phyloP scores from a whole-genome alignment of 2,329 filamentous ascomycete species.

The Microsporum audouinii region DNA sequence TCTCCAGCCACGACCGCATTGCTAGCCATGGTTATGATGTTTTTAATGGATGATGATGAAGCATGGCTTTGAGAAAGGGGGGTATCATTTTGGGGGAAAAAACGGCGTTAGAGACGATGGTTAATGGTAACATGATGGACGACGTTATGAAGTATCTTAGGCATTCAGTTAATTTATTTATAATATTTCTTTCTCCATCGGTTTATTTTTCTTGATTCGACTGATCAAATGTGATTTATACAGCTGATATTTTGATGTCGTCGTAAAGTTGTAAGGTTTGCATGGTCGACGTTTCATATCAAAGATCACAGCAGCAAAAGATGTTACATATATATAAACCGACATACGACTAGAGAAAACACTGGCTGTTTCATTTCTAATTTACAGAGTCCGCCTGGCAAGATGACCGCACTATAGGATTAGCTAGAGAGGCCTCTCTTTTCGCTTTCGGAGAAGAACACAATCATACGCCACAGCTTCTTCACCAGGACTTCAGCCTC shows the following conservation, averaged over 20 bases:
- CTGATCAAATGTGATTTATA: background rate
- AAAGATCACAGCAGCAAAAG: too few species aligned
- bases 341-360: background rate
- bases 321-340: background rate
- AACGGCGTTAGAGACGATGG: background rate
- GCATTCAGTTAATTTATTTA: background rate
- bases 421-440: constrained; percentile 56
- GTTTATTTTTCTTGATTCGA: background rate
- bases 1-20: constrained; percentile 7
- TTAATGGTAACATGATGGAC: background rate
- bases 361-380: background rate
- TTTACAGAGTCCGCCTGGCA: background rate
- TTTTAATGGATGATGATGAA: background rate
- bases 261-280: background rate
- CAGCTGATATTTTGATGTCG: background rate
- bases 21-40: background rate
- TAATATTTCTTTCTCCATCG: background rate
- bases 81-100: background rate
- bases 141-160: background rate
- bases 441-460: constrained; percentile 93
- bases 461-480: constrained; percentile 97
- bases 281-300: background rate
- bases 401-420: background rate
- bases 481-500: constrained; percentile 88
- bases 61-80: background rate